phyloP scores from a whole-genome alignment of 495 filamentous ascomycete genomes.

The Coniosporium apollinis region DNA sequence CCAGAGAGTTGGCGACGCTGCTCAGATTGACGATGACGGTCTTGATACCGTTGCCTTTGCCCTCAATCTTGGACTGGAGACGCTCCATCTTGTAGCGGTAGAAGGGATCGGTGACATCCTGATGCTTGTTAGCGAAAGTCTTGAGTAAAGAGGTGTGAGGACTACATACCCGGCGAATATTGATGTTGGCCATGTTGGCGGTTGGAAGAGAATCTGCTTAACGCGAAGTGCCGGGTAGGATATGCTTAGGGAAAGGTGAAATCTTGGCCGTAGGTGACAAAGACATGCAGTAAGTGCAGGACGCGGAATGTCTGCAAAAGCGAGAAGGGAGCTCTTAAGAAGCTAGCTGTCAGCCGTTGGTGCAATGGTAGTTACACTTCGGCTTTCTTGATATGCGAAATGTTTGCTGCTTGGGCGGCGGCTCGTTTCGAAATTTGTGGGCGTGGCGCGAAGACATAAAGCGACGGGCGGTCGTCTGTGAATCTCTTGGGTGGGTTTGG shows the following conservation, averaged over 20 bases:
- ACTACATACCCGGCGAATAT: constrained; percentile 61
- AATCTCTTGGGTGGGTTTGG: constrained; percentile 1
- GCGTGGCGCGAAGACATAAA: constrained; percentile 74
- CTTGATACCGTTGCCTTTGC: constrained; percentile 97
- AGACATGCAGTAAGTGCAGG: constrained; percentile 26
- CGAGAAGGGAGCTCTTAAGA: background rate
- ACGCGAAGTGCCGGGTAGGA: constrained; percentile 8
- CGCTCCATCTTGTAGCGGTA: constrained; percentile 99
- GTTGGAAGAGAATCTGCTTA: constrained; percentile 13
- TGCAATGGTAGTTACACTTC: constrained; percentile 66
- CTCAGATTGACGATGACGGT: constrained; percentile 92
- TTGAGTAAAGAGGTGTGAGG: background rate
- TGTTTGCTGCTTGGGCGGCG: constrained; percentile 82
- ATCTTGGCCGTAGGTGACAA: constrained; percentile 12
- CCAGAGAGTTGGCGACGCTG: constrained; percentile 84
- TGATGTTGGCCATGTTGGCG: constrained; percentile 75
- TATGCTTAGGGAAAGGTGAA: constrained; percentile 8
- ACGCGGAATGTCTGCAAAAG: background rate
- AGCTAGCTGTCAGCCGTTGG: constrained; percentile 59
- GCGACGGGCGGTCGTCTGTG: constrained; percentile 23
- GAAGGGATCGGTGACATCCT: constrained; percentile 93
- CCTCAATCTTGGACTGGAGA: constrained; percentile 96
- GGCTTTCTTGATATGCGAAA: constrained; percentile 83
- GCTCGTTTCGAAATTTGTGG: constrained; percentile 62
- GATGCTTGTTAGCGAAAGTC: constrained; percentile 7